Percentiles rank a stretch among this genome's conserved stretches.
phyloP scores from a whole-genome alignment of 306 rosid species.

The Cyamopsis tetragonoloba region DNA sequence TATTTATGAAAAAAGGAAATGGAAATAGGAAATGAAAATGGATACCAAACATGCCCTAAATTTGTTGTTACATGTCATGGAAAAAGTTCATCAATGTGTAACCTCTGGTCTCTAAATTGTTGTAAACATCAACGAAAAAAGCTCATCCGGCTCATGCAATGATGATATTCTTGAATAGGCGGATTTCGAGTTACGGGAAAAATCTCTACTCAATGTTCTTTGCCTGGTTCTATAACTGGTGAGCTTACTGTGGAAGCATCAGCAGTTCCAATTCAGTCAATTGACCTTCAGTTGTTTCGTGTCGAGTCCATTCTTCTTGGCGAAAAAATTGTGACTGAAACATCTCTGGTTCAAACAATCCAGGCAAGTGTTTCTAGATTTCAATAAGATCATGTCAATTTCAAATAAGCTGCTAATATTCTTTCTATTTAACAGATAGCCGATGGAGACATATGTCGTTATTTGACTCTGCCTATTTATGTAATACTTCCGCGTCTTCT shows the following conservation, averaged over 20 bases:
- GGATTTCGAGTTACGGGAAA: slow-evolving; percentile 89
- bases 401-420: slow-evolving; percentile 10
- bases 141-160: slow-evolving; percentile 24
- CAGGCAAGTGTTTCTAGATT: slow-evolving; percentile 53
- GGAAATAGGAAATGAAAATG: too few relatives aligned
- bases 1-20: too few relatives aligned
- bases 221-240: slow-evolving; percentile 67
- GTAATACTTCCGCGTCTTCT: slow-evolving; percentile 80
- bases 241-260: slow-evolving; percentile 84
- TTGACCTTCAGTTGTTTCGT: slow-evolving; percentile 76
- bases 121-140: not conserved
- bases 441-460: slow-evolving; percentile 72
- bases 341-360: slow-evolving; percentile 78
- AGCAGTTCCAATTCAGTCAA: slow-evolving; percentile 73
- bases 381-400: not conserved
- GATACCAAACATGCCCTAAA: too few relatives aligned
- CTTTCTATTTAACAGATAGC: slow-evolving; percentile 54
- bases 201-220: slow-evolving; percentile 72
- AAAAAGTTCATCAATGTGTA: not conserved
- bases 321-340: slow-evolving; percentile 76
- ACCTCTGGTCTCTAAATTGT: not conserved
- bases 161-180: slow-evolving; percentile 46
- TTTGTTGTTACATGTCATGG: not conserved
- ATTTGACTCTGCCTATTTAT: slow-evolving; percentile 70
- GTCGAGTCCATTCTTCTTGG: slow-evolving; percentile 86